phyloP scores from a whole-genome alignment of 352 stramenopile species.

The Pythium plurisporium region DNA sequence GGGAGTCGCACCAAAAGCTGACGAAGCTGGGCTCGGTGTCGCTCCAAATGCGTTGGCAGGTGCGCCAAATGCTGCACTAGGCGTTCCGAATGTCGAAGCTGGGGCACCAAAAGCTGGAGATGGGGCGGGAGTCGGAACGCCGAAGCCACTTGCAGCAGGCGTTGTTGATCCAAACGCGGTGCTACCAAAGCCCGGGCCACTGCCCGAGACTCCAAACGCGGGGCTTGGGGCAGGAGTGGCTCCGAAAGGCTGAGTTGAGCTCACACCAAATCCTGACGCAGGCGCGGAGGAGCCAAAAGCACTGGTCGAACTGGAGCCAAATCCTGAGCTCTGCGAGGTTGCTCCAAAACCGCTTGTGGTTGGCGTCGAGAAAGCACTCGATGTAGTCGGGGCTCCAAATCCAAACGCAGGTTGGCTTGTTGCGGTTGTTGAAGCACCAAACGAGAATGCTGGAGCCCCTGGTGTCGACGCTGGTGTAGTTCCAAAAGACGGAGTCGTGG shows the following conservation, averaged over 20 bases:
- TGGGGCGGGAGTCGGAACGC: constrained; percentile 23
- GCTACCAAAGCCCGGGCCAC: constrained; percentile 18
- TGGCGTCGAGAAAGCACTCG: constrained; percentile 20
- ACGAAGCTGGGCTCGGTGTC: constrained; percentile 15
- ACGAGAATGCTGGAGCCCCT: constrained; percentile 24
- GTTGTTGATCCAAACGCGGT: constrained; percentile 8
- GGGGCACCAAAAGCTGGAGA: constrained; percentile 19
- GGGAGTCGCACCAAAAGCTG: constrained; percentile 16
- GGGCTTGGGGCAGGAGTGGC: constrained; percentile 23
- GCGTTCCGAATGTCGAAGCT: constrained; percentile 13
- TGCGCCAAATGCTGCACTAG: constrained; percentile 24
- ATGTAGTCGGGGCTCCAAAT: constrained; percentile 12
- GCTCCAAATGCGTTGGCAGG: constrained; percentile 22
- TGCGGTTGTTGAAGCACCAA: constrained; percentile 19
- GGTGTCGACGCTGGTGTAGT: constrained; percentile 27
- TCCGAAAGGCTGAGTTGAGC: constrained; percentile 27
- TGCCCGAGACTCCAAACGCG: constrained; percentile 18
- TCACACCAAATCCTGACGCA: constrained; percentile 33
- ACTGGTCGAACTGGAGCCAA: constrained; percentile 13
- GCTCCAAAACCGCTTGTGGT: constrained; percentile 38
- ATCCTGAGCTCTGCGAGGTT: constrained; percentile 15
- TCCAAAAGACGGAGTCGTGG: constrained; percentile 33
- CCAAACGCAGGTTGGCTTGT: constrained; percentile 24
- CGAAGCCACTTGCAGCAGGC: constrained; percentile 9
- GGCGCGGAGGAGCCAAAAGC: constrained; percentile 19